Percentiles rank a stretch among this genome's conserved stretches.
phyloP scores from a whole-genome alignment of 2,329 filamentous ascomycete genomes.

The Colletotrichum incanum region DNA sequence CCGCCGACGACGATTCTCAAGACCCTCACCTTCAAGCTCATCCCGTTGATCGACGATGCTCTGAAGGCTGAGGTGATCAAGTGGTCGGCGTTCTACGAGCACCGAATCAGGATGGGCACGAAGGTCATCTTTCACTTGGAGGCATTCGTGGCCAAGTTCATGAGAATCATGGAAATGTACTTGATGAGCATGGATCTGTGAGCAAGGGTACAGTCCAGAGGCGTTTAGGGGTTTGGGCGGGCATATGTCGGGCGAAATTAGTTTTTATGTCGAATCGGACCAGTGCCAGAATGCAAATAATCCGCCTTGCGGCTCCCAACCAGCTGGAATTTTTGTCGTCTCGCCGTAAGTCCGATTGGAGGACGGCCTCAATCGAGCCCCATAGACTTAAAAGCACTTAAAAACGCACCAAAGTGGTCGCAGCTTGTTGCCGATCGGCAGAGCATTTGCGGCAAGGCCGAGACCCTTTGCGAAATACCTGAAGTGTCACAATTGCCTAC shows the following conservation, averaged over 20 bases:
- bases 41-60: constrained; percentile 88
- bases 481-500: neutral
- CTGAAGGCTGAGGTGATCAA: constrained; percentile 93
- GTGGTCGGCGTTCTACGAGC: constrained; percentile 98
- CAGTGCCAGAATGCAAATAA: constrained; percentile 18
- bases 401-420: neutral
- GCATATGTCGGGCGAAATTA: constrained; percentile 2
- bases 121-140: constrained; percentile 99
- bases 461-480: neutral
- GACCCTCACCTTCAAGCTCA: constrained; percentile 93
- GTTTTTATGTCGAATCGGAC: constrained; percentile 6
- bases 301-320: neutral
- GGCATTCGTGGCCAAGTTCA: constrained; percentile 98
- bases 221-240: constrained; percentile 45
- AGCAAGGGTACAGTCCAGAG: constrained; percentile 46
- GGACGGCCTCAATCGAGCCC: neutral
- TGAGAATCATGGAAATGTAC: constrained; percentile 95
- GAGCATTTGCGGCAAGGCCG: neutral
- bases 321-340: neutral
- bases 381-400: neutral
- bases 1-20: constrained; percentile 95
- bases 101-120: constrained; percentile 89
- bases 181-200: constrained; percentile 87
- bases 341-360: constrained; percentile 1
- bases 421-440: constrained; percentile 1